These are phyloP conservation scores for Benincasa hispida DNA, from an alignment of 306 rosid genomes.

Conservation along the genomic window DNA sequence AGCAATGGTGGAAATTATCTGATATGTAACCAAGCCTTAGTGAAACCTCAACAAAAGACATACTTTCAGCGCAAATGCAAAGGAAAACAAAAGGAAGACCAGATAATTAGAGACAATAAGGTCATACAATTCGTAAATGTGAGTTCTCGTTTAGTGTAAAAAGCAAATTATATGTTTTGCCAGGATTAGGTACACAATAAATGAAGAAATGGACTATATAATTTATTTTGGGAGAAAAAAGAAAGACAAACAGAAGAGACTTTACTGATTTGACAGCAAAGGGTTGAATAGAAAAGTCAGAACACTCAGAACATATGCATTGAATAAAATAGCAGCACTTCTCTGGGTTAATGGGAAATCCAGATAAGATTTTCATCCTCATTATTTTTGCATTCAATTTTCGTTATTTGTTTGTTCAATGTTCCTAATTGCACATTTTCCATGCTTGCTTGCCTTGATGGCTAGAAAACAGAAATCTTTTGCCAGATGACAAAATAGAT, in stretches of 20 bases:
- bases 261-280: neutral
- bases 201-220: neutral
- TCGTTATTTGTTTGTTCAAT: neutral
- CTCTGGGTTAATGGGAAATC: neutral
- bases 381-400: neutral
- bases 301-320: neutral
- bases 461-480: neutral
- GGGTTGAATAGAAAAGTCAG: neutral
- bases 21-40: neutral
- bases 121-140: neutral
- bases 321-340: neutral
- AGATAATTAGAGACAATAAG: neutral
- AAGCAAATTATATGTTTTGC: neutral
- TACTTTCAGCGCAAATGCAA: neutral
- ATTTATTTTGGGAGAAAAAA: neutral
- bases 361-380: neutral
- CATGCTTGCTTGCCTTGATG: neutral
- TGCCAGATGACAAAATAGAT: neutral
- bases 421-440: neutral
- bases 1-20: neutral
- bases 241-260: neutral
- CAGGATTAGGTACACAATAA: neutral
- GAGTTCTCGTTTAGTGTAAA: neutral
- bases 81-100: neutral
- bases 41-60: neutral